Evolutionary conservation across 2,329 filamentous ascomycete species (phyloP).

Genomic region (Daldinia sp.): DNA sequence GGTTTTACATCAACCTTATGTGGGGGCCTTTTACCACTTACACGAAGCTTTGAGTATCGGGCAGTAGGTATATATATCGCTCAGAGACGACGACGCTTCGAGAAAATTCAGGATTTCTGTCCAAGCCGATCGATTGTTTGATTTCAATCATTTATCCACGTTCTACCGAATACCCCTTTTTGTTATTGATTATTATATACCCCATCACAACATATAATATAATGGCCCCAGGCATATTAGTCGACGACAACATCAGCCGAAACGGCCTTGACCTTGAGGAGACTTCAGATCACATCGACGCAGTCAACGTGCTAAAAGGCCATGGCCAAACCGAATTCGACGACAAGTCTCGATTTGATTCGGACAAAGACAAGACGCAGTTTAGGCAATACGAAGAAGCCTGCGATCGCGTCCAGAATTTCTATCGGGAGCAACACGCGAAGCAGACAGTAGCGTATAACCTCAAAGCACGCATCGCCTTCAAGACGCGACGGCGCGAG

Average conservation of each 20-base stretch:
- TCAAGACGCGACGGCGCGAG: constrained; percentile 68
- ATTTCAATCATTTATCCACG: neutral
- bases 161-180: constrained; percentile 6
- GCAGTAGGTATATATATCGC: constrained; percentile 17
- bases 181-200: neutral
- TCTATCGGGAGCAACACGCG: constrained; percentile 77
- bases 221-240: constrained; percentile 46
- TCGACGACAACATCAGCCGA: constrained; percentile 43
- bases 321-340: constrained; percentile 49
- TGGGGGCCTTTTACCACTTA: constrained; percentile 39
- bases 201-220: constrained; percentile 21
- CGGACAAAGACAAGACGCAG: constrained; percentile 78
- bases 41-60: constrained; percentile 30
- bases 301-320: constrained; percentile 62
- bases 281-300: constrained; percentile 58
- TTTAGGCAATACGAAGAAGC: constrained; percentile 87
- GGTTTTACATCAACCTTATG: constrained; percentile 22
- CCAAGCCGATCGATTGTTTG: neutral
- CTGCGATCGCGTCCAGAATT: constrained; percentile 84
- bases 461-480: constrained; percentile 77
- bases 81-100: constrained; percentile 11
- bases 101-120: neutral
- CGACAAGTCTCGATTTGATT: constrained; percentile 70
- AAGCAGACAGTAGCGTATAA: constrained; percentile 87
- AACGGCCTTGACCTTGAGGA: constrained; percentile 53